Conservation (phyloP, 2,329 filamentous ascomycete genomes). For the Endocalyx cinctus region DNA sequence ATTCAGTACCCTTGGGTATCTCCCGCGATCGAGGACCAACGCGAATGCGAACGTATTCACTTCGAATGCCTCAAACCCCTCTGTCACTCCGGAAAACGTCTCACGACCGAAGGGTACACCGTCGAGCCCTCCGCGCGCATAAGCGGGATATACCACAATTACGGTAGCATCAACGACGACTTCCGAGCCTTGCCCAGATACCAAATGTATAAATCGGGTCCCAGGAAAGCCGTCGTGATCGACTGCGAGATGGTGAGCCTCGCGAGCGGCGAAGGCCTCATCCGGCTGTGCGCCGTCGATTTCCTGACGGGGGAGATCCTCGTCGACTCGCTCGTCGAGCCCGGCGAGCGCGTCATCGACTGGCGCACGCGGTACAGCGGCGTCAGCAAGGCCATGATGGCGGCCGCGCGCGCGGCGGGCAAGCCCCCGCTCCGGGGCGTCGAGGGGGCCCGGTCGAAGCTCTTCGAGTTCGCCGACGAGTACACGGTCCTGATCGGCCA, state of each 20-base stretch:
- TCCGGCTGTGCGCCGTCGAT: constrained; percentile 30
- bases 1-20: too few species aligned
- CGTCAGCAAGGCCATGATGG: constrained; percentile 30
- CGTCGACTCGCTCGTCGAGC: constrained; percentile 37
- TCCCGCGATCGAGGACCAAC: too few species aligned
- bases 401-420: constrained; percentile 22
- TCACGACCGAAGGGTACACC: too few species aligned
- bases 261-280: constrained; percentile 13
- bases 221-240: constrained; percentile 38
- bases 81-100: too few species aligned
- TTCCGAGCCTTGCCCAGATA: too few species aligned
- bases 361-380: constrained; percentile 36
- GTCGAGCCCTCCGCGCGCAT: too few species aligned
- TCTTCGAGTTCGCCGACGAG: constrained; percentile 37
- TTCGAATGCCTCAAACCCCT: too few species aligned
- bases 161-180: too few species aligned
- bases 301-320: constrained; percentile 42
- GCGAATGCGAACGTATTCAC: too few species aligned
- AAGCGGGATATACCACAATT: too few species aligned
- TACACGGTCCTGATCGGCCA: constrained; percentile 47
- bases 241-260: constrained; percentile 46
- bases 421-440: constrained; percentile 27
- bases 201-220: too few species aligned
- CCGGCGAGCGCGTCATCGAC: constrained; percentile 23
- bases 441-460: constrained; percentile 37